These are phyloP conservation scores for Pezicula neosporulosa DNA, from an alignment of 2,329 filamentous ascomycete species.

Conservation along the genomic window DNA sequence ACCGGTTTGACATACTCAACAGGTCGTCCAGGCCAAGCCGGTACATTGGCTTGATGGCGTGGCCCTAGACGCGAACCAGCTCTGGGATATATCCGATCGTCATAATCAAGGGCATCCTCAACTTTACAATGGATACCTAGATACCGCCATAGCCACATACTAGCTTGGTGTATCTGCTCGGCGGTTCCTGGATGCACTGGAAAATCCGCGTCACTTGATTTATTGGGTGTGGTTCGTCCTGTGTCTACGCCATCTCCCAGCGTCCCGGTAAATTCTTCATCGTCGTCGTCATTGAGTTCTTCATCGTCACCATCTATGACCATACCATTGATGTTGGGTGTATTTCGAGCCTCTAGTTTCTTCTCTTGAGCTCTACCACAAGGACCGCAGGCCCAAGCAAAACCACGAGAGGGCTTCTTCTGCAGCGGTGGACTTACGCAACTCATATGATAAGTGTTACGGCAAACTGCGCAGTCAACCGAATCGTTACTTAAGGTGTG, in stretches of 20 bases:
- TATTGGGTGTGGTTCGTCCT: conserved; percentile 61
- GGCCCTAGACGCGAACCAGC: conserved; percentile 90
- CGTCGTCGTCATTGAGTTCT: conserved; percentile 63
- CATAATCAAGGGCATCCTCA: conserved; percentile 93
- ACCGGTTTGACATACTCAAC: conserved; percentile 88
- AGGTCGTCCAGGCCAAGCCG: conserved; percentile 79
- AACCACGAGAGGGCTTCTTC: conserved; percentile 95
- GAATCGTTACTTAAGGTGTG: conserved; percentile 71
- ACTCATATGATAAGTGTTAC: conserved; percentile 96
- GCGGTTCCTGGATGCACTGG: conserved; percentile 61
- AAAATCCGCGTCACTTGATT: conserved; percentile 51
- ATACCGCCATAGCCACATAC: conserved; percentile 95
- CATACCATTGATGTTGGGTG: conserved; percentile 69
- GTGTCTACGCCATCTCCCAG: conserved; percentile 50
- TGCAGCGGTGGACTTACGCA: conserved; percentile 88
- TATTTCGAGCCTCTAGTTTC: conserved; percentile 85
- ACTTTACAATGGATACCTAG: conserved; percentile 92
- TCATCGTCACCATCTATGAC: conserved; percentile 63
- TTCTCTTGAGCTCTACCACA: conserved; percentile 95
- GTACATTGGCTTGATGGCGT: conserved; percentile 83
- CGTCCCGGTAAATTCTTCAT: conserved; percentile 62
- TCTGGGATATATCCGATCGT: conserved; percentile 94
- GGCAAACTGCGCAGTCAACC: conserved; percentile 93
- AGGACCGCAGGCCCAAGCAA: conserved; percentile 95
- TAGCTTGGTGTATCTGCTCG: conserved; percentile 88